Percentiles rank a stretch among this genome's conserved stretches.
phyloP scores from a whole-genome alignment of 2,329 filamentous ascomycete genomes.

The Penicillium sp. region DNA sequence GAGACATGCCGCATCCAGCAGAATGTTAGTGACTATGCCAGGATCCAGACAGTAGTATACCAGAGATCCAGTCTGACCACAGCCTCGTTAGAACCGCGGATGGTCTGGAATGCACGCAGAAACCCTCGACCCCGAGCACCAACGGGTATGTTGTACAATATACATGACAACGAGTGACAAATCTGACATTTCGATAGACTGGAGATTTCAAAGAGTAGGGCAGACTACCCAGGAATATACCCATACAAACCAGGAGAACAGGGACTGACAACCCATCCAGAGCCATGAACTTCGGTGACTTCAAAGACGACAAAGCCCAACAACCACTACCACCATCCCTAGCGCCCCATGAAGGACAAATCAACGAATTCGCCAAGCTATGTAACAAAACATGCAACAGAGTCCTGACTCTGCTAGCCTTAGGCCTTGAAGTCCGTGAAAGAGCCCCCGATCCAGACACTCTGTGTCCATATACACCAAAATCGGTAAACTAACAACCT shows the following conservation, averaged over 20 bases:
- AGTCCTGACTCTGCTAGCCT: conserved; percentile 74
- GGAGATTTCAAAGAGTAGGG: conserved; percentile 85
- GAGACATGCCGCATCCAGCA: conserved; percentile 71
- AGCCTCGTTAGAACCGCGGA: conserved; percentile 68
- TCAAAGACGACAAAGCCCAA: conserved; percentile 66
- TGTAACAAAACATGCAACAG: conserved; percentile 74
- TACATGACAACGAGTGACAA: conserved; percentile 14
- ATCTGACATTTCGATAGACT: conserved; percentile 49
- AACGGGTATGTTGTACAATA: conserved; percentile 60
- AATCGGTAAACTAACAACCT: neutral
- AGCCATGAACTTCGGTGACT: conserved; percentile 90
- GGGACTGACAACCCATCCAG: conserved; percentile 47
- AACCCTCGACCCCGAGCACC: conserved; percentile 79
- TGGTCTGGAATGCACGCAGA: conserved; percentile 89
- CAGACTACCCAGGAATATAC: conserved; percentile 18
- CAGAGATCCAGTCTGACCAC: neutral
- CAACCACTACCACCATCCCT: conserved; percentile 76
- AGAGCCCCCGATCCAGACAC: neutral
- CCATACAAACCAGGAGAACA: neutral
- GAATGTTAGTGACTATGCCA: conserved; percentile 43
- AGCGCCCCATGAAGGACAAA: conserved; percentile 57
- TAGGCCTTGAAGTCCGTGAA: conserved; percentile 66
- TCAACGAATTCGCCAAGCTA: conserved; percentile 67
- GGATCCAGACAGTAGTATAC: neutral
- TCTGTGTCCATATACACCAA: neutral